A percentile compares a stretch with the other conserved stretches of the same genome.
These are phyloP conservation scores for Lactarius sp. DNA, from an alignment of 768 basidiomycete species.

Conservation along the genomic window DNA sequence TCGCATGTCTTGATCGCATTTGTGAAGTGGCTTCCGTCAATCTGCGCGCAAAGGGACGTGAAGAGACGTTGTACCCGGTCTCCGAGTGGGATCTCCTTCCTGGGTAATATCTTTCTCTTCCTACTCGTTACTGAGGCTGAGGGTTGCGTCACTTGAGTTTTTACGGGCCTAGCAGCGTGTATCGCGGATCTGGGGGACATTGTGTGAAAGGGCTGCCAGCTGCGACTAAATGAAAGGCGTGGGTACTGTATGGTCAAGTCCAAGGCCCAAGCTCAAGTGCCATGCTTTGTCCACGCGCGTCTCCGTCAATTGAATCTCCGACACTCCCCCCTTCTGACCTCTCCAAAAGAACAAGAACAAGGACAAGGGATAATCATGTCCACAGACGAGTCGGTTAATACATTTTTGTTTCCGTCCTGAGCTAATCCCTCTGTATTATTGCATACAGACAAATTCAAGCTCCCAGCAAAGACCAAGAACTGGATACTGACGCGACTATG, in stretches of 20 bases:
- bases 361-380: conserved; percentile 18
- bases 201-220: not conserved
- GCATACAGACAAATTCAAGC: conserved; percentile 3
- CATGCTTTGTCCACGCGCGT: conserved; percentile 13
- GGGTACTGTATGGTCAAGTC: not conserved
- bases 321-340: conserved; percentile 10
- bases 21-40: conserved; percentile 81
- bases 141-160: conserved; percentile 6
- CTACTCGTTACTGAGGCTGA: not conserved
- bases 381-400: conserved; percentile 25
- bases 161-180: conserved; percentile 1
- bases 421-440: conserved; percentile 1
- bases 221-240: not conserved
- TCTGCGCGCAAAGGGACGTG: conserved; percentile 77
- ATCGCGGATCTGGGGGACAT: conserved; percentile 21
- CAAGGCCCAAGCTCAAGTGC: not conserved
- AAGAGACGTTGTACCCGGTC: conserved; percentile 56
- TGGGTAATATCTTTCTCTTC: conserved; percentile 31
- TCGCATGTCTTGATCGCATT: conserved; percentile 91
- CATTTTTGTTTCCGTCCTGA: not conserved
- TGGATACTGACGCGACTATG: conserved; percentile 25
- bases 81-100: conserved; percentile 32
- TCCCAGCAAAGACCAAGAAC: conserved; percentile 7
- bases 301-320: conserved; percentile 20
- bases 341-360: conserved; percentile 1